Base-by-base conservation (phyloP, 164 flowering plant species). In the Cinnamomum chago region DNA sequence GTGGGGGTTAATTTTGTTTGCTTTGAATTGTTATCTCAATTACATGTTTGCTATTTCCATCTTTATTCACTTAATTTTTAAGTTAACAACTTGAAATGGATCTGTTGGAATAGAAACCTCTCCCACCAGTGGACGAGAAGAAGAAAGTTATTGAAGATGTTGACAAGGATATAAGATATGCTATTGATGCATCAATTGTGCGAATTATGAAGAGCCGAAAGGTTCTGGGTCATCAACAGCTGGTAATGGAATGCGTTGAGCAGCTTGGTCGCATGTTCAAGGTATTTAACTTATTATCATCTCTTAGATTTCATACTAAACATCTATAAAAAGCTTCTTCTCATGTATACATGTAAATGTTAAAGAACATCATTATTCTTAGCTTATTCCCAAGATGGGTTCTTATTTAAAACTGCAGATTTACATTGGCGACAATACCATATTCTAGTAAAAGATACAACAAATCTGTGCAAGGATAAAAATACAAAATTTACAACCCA, bases 151-250 rank as follows among this genome's bases (percentile, higher is more conserved):
- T 91, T 72, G 95, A 91, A 83, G 95, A 91, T 83, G 94, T 92
- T 69, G 97, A 92, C 55, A 93, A 93, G 79, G 96, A 93, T 73
- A 85, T 96, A 77, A 81, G 95, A 50, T 93, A 93, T 79, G 96
- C 96, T 2, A 93, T 93, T 70, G 96, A 93, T 87, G 97, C 97
- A 66, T 88, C 94, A 52, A 90, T 92, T 77, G 97, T 93, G 68
- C 89, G 97, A 60, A 91, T 92, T 72, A 92, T 92, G 98, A 93
- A 93, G 84, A 90, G 94, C 72, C 86, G 98, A 9, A 93, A 93
- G 79, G 93, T 93, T 66, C 82, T 93, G 83, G 90, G 91, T 22
- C 88, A 93, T 73, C 93, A 90, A 72, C 93, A 93, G 82, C 76
- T 91, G 76, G 92, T 93, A 73, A 77, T 84, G 88, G 98, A 93